Percentiles rank a stretch among this genome's conserved stretches.
Conservation (phyloP, 2,329 filamentous ascomycete genomes). For the Ceratocystis cubensis region DNA sequence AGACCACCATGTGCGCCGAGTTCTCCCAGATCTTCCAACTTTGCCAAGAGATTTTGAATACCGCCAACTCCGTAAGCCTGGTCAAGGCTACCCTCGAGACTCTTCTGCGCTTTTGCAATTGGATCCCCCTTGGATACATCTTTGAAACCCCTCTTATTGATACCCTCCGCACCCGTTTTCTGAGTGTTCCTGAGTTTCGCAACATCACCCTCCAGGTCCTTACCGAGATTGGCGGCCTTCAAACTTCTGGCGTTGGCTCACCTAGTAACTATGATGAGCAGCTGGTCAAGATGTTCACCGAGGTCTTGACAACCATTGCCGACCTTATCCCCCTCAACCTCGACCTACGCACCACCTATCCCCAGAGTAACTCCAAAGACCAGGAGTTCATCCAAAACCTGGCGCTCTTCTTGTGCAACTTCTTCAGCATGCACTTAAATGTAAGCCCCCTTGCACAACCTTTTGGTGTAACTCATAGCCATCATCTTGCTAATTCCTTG, state of each 20-base stretch:
- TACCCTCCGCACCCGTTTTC: slow-evolving; percentile 80
- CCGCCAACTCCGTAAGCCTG: slow-evolving; percentile 73
- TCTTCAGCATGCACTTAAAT: slow-evolving; percentile 84
- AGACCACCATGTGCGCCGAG: slow-evolving; percentile 97
- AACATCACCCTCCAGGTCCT: slow-evolving; percentile 94
- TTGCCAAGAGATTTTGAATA: slow-evolving; percentile 87
- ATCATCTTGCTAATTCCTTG: too few relatives aligned
- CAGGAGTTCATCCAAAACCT: slow-evolving; percentile 98
- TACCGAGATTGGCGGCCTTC: slow-evolving; percentile 90
- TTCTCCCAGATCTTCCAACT: slow-evolving; percentile 98
- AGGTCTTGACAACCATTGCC: slow-evolving; percentile 82
- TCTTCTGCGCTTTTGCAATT: slow-evolving; percentile 90
- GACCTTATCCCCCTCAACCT: slow-evolving; percentile 84
- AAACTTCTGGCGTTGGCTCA: slow-evolving; percentile 59
- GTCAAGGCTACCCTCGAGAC: slow-evolving; percentile 97
- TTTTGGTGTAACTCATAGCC: background rate
- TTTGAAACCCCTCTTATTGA: slow-evolving; percentile 97
- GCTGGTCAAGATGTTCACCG: slow-evolving; percentile 95
- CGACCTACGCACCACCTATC: slow-evolving; percentile 84
- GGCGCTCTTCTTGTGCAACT: slow-evolving; percentile 90
- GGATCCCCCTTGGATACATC: slow-evolving; percentile 97
- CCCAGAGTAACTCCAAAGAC: slow-evolving; percentile 78
- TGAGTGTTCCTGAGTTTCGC: slow-evolving; percentile 87
- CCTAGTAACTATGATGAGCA: slow-evolving; percentile 80
- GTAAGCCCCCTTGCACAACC: slow-evolving; percentile 34